These are phyloP conservation scores for Fusarium sp. DNA, from an alignment of 2,329 filamentous ascomycete genomes.

Conservation along the genomic window DNA sequence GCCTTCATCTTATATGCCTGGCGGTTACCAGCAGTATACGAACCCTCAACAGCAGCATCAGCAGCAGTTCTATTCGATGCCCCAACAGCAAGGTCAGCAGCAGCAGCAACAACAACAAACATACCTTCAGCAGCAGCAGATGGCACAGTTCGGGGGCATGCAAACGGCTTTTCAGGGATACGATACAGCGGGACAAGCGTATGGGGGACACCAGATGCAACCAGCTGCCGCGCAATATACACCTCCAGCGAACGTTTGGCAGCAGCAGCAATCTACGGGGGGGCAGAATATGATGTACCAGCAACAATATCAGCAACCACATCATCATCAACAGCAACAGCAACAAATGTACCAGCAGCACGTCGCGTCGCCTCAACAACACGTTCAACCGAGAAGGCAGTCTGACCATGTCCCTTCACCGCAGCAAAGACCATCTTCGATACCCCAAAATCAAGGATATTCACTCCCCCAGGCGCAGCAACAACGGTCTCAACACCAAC, in stretches of 20 bases:
- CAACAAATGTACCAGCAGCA: slow-evolving; percentile 41
- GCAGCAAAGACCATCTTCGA: slow-evolving; percentile 33
- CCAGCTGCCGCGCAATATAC: slow-evolving; percentile 37
- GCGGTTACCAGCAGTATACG: slow-evolving; percentile 41
- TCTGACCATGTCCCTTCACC: slow-evolving; percentile 33
- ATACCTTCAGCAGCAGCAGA: slow-evolving; percentile 39
- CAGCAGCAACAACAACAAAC: slow-evolving; percentile 32
- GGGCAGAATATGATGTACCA: slow-evolving; percentile 40
- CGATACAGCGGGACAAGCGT: slow-evolving; percentile 32
- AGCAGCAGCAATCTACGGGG: slow-evolving; percentile 46
- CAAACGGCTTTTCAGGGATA: slow-evolving; percentile 38
- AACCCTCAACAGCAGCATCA: slow-evolving; percentile 37
- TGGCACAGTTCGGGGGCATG: slow-evolving; percentile 38
- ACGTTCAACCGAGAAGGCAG: slow-evolving; percentile 24
- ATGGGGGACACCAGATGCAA: slow-evolving; percentile 36
- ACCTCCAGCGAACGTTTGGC: slow-evolving; percentile 44
- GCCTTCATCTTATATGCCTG: slow-evolving; percentile 29
- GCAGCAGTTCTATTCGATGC: slow-evolving; percentile 40
- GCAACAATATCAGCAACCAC: slow-evolving; percentile 46
- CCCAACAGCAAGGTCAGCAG: slow-evolving; percentile 41
- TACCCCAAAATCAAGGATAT: slow-evolving; percentile 37
- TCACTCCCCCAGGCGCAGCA: slow-evolving; percentile 31
- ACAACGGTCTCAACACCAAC: slow-evolving; percentile 20
- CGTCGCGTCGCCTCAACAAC: slow-evolving; percentile 41
- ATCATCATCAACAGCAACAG: slow-evolving; percentile 40